These are phyloP conservation scores for Salvia miltiorrhiza DNA, from an alignment of 257 asterid genomes.

Conservation along the genomic window DNA sequence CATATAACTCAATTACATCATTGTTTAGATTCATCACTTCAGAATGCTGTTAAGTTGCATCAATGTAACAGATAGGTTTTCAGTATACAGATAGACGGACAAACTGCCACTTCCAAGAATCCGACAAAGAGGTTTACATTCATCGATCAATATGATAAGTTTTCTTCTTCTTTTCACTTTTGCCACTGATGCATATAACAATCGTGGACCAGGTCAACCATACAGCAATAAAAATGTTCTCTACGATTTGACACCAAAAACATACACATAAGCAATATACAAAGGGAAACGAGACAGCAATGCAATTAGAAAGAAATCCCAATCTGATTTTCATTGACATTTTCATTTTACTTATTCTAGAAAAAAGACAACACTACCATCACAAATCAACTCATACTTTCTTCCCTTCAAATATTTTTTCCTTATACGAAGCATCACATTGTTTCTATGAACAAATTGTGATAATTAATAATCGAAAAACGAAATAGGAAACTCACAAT, in stretches of 20 bases:
- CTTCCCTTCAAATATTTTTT: background rate
- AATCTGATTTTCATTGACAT: background rate
- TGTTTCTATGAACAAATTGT: background rate
- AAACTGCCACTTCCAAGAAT: background rate
- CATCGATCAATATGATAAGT: background rate
- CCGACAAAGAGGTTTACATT: background rate
- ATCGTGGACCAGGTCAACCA: background rate
- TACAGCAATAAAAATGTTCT: no score
- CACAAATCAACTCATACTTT: background rate
- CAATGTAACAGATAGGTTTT: no score
- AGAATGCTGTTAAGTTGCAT: background rate
- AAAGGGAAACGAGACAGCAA: background rate
- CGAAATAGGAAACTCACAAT: conserved; percentile 47
- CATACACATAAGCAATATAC: background rate
- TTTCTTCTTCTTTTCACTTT: background rate
- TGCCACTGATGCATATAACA: background rate
- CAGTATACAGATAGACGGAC: background rate
- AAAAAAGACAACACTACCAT: background rate
- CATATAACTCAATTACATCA: no score
- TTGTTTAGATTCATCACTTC: background rate
- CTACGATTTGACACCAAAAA: background rate
- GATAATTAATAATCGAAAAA: background rate
- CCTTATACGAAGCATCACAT: background rate
- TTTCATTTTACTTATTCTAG: background rate
- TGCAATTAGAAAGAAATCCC: background rate